phyloP scores from a whole-genome alignment of 768 basidiomycete genomes.

The Naematelia aurantialba region DNA sequence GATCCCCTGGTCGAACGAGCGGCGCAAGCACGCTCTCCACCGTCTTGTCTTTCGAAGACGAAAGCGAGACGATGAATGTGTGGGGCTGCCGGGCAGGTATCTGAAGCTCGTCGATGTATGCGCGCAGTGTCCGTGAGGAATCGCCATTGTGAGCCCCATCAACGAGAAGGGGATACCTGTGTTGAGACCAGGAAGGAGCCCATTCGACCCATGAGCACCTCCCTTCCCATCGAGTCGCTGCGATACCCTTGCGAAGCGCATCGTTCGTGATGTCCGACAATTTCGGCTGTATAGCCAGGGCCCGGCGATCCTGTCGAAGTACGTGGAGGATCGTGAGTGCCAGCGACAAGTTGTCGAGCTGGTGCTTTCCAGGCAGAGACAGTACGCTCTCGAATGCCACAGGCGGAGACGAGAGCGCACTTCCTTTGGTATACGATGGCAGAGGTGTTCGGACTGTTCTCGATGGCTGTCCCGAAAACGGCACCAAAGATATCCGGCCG shows the following conservation, averaged over 20 bases:
- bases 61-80: slow-evolving; percentile 75
- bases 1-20: slow-evolving; percentile 57
- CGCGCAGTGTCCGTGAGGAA: slow-evolving; percentile 64
- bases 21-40: slow-evolving; percentile 67
- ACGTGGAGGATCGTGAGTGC: slow-evolving; percentile 63
- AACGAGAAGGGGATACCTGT: slow-evolving; percentile 59
- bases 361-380: slow-evolving; percentile 74
- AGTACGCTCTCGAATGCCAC: slow-evolving; percentile 47
- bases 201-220: slow-evolving; percentile 62
- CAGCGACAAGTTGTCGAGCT: slow-evolving; percentile 74
- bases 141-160: slow-evolving; percentile 94
- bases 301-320: slow-evolving; percentile 54
- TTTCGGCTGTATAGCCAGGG: slow-evolving; percentile 35
- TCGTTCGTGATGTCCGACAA: slow-evolving; percentile 54
- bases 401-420: slow-evolving; percentile 6
- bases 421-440: slow-evolving; percentile 12
- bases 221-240: slow-evolving; percentile 69
- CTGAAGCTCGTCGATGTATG: slow-evolving; percentile 59
- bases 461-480: background rate
- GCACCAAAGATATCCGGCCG: background rate
- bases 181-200: background rate
- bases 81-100: slow-evolving; percentile 41
- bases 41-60: slow-evolving; percentile 80
- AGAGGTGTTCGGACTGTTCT: background rate
- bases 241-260: slow-evolving; percentile 61